Evolutionary conservation across 441 rosid genomes (phyloP).

Genomic region (Pelargonium fulgidum): DNA sequence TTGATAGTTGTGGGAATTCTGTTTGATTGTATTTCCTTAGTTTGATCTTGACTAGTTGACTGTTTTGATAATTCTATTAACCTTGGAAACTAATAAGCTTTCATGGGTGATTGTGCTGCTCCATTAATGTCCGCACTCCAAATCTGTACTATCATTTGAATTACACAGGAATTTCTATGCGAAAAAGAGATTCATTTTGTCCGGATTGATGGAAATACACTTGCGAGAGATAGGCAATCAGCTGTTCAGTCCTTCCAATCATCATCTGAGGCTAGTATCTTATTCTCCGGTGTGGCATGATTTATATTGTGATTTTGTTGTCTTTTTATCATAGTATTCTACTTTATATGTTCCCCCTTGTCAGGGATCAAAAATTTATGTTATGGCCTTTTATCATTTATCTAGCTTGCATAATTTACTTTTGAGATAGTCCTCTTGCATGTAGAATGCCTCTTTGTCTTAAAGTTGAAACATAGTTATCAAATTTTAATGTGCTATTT

Average conservation of each 20-base stretch:
- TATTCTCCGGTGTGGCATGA: conserved; percentile 18
- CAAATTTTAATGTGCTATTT: background rate
- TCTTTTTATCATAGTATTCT: background rate
- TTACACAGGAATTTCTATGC: conserved; percentile 63
- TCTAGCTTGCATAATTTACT: background rate
- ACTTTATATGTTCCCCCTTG: background rate
- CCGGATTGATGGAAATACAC: conserved; percentile 92
- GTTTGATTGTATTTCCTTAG: background rate
- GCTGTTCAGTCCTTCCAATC: conserved; percentile 72
- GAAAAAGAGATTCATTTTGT: conserved; percentile 77
- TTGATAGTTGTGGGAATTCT: too few relatives aligned
- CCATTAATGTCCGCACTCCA: background rate
- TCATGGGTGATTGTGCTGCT: background rate
- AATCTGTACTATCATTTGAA: background rate
- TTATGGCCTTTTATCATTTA: background rate
- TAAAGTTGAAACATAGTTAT: background rate
- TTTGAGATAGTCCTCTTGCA: background rate
- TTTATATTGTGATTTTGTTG: background rate
- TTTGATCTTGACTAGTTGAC: background rate
- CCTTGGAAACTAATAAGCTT: background rate
- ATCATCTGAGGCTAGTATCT: conserved; percentile 50
- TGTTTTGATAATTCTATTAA: background rate
- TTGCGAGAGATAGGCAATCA: conserved; percentile 77
- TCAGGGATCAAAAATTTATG: background rate
- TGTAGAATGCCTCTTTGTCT: background rate